Evolutionary conservation across 495 filamentous ascomycete genomes (phyloP), one percentile per base, ranked within the genome.

Genomic region (Podospora bellae-mahoneyi): DNA sequence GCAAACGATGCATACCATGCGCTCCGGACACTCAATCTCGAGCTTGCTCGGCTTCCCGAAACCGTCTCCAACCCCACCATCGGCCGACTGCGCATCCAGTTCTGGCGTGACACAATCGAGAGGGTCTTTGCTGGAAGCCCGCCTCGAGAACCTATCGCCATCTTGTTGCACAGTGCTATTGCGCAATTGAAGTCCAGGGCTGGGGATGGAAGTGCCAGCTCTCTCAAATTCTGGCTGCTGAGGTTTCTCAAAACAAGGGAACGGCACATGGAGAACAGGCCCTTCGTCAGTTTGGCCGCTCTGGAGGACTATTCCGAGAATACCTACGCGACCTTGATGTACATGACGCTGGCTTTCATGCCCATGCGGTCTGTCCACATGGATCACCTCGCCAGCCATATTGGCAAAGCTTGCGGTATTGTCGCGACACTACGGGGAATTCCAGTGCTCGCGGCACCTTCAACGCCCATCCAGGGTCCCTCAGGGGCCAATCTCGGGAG

Each of bases 381-480:
- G 54, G 95, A 99, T 72, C 95, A 99, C 80, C 79, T 99, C 15
- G 93, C 94, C 10, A 92, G 89, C 23, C 95, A 99, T 78, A 90
- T 98, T 56, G 95, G 95, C 19, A 99, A 99, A 76, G 92, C 95
- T 0, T 89, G 86, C 7, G 95, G 95, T 2, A 97, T 99, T 59
- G 86, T 87, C 4, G 91, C 94, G 2, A 85, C 96, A 4, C 78
- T 98, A 18, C 85, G 93, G 10, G 94, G 95, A 0, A 78, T 97
- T 62, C 93, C 94, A 18, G 74, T 97, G 16, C 83, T 97, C 28
- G 93, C 93, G 0, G 92, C 94, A 60, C 90, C 92, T 0, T 82
- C 85, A 5, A 86, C 87, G n/a, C 82, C 86, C 30, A 76, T 83
- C 28, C 74, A 73, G 27, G 78, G 78, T 2, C 81, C 80, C 0